Evolutionary conservation across 2,329 filamentous ascomycete species (phyloP).

Genomic region (Drechslera avenae): DNA sequence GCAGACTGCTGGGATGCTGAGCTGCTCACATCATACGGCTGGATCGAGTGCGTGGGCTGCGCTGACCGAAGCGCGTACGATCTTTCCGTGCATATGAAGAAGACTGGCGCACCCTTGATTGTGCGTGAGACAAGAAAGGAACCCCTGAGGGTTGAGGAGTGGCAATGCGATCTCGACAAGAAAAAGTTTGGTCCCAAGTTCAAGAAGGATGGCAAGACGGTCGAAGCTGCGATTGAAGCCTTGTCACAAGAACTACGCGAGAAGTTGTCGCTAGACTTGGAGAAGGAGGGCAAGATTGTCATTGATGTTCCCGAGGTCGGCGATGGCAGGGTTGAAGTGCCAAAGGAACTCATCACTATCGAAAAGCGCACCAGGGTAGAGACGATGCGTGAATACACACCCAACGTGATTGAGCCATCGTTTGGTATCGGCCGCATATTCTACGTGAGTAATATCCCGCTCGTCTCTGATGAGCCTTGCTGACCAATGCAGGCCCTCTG

Average conservation of each 20-base stretch:
- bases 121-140: slow-evolving; percentile 81
- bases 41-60: slow-evolving; percentile 98
- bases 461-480: not conserved
- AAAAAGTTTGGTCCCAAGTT: slow-evolving; percentile 95
- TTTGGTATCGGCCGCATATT: slow-evolving; percentile 96
- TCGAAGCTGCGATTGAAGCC: slow-evolving; percentile 78
- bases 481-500: slow-evolving; percentile 75
- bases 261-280: slow-evolving; percentile 75
- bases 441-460: slow-evolving; percentile 59
- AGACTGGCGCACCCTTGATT: slow-evolving; percentile 83
- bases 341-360: slow-evolving; percentile 79
- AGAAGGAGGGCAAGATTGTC: slow-evolving; percentile 73
- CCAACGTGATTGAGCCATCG: slow-evolving; percentile 95
- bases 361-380: slow-evolving; percentile 83
- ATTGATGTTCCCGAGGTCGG: slow-evolving; percentile 72
- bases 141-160: slow-evolving; percentile 83
- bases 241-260: slow-evolving; percentile 82
- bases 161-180: slow-evolving; percentile 84
- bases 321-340: slow-evolving; percentile 77
- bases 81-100: slow-evolving; percentile 87
- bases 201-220: slow-evolving; percentile 84
- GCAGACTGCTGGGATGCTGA: slow-evolving; percentile 98
- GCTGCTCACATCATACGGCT: slow-evolving; percentile 87
- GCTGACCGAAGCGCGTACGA: slow-evolving; percentile 96
- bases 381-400: slow-evolving; percentile 87